Percentiles rank a stretch among this genome's conserved stretches.
These are phyloP conservation scores for Ceratocystis alfenasii DNA, from an alignment of 2,329 filamentous ascomycete species.

Conservation along the genomic window DNA sequence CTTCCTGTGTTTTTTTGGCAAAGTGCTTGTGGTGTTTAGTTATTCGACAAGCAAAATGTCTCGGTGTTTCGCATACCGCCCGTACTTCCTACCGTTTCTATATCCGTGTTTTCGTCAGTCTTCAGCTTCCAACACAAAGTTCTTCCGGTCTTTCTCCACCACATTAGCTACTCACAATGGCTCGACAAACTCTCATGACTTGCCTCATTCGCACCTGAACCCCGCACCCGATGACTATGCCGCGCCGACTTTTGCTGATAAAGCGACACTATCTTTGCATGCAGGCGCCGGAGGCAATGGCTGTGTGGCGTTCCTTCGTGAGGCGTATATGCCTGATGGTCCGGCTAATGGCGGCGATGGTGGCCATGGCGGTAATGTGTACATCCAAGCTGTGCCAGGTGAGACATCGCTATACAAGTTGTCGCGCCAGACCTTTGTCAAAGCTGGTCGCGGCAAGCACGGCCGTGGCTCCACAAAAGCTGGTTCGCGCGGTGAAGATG, in stretches of 20 bases:
- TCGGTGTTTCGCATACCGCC: constrained; percentile 31
- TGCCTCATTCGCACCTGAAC: constrained; percentile 52
- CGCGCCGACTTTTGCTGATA: constrained; percentile 72
- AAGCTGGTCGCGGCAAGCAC: constrained; percentile 63
- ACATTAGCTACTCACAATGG: constrained; percentile 21
- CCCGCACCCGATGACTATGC: constrained; percentile 76
- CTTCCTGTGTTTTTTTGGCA: neutral
- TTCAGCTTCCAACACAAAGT: neutral
- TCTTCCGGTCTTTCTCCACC: constrained; percentile 21
- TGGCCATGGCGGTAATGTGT: constrained; percentile 80
- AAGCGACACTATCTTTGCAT: constrained; percentile 63
- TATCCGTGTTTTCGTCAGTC: constrained; percentile 35
- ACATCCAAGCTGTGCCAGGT: constrained; percentile 83
- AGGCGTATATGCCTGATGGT: constrained; percentile 78
- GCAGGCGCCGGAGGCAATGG: constrained; percentile 79
- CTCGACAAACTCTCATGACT: constrained; percentile 31
- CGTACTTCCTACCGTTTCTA: constrained; percentile 38
- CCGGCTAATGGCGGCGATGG: constrained; percentile 93
- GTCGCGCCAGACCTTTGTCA: constrained; percentile 60
- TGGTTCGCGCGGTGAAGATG: constrained; percentile 72
- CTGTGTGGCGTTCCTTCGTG: constrained; percentile 85
- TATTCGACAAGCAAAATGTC: constrained; percentile 30
- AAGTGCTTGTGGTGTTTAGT: neutral
- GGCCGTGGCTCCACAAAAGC: constrained; percentile 62
- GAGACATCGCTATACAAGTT: constrained; percentile 92